phyloP scores from a whole-genome alignment of 306 rosid species.

The Vigna trinervia region DNA sequence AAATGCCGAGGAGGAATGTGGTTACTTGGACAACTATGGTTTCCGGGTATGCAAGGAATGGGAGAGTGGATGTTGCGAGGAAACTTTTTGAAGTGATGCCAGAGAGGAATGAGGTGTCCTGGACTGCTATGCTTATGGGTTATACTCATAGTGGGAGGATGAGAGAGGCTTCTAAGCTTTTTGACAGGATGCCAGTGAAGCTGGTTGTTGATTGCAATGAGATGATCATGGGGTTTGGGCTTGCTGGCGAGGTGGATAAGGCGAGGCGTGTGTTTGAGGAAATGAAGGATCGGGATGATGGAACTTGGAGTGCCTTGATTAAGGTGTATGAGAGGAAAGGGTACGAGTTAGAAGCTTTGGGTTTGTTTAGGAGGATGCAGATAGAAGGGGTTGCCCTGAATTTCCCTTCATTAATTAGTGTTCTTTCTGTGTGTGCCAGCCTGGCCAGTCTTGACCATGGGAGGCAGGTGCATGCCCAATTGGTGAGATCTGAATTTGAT shows the following conservation, averaged over 20 bases:
- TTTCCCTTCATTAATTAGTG: slow-evolving; percentile 59
- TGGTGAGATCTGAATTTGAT: slow-evolving; percentile 57
- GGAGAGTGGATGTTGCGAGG: slow-evolving; percentile 59
- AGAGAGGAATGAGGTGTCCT: slow-evolving; percentile 60
- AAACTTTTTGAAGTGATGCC: slow-evolving; percentile 71
- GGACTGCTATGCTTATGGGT: slow-evolving; percentile 68
- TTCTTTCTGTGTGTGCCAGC: slow-evolving; percentile 59
- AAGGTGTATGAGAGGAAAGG: slow-evolving; percentile 63
- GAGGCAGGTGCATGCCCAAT: slow-evolving; percentile 58
- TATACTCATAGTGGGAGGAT: slow-evolving; percentile 58
- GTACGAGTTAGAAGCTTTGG: slow-evolving; percentile 57
- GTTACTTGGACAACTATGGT: slow-evolving; percentile 71
- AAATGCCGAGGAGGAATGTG: slow-evolving; percentile 52
- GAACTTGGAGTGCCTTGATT: slow-evolving; percentile 64
- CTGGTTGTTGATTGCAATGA: slow-evolving; percentile 56
- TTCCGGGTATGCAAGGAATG: slow-evolving; percentile 61
- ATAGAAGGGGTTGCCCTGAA: slow-evolving; percentile 55
- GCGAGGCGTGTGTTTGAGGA: slow-evolving; percentile 52
- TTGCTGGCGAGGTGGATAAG: slow-evolving; percentile 48
- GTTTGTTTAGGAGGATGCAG: slow-evolving; percentile 61
- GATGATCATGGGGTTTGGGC: slow-evolving; percentile 56
- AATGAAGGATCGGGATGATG: slow-evolving; percentile 62
- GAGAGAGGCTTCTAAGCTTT: slow-evolving; percentile 62
- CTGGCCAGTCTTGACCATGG: slow-evolving; percentile 64
- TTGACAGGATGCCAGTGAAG: slow-evolving; percentile 56